Evolutionary conservation across 495 filamentous ascomycete genomes (phyloP).

Genomic region (Aspergillus bridgeri): DNA sequence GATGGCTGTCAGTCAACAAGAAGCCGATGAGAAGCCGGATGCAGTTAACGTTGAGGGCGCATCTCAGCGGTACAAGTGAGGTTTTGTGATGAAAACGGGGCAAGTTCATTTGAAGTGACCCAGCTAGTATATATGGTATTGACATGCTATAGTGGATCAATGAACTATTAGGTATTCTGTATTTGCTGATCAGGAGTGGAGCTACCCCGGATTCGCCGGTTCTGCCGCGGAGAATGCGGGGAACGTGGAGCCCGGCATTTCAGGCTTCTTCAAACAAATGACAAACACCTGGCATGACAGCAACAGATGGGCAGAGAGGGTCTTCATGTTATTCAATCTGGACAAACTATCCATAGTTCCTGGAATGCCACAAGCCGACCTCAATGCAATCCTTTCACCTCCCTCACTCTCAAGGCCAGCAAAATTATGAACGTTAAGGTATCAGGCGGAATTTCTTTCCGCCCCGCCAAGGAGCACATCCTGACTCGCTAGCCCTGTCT

Average conservation of each 20-base stretch:
- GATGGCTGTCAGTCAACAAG: constrained; percentile 12
- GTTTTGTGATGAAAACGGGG: not conserved
- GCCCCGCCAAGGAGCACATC: not conserved
- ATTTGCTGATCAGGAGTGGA: not conserved
- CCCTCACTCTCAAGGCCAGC: too few species aligned
- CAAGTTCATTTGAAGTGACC: too few species aligned
- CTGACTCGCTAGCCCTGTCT: not conserved
- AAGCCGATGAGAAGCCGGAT: constrained; percentile 23
- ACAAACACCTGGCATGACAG: too few species aligned
- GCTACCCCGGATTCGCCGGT: not conserved
- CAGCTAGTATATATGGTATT: not conserved
- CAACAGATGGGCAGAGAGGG: too few species aligned
- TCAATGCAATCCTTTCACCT: too few species aligned
- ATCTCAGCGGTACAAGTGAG: not conserved
- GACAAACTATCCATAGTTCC: too few species aligned
- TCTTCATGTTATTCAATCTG: too few species aligned
- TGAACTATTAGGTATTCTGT: too few species aligned
- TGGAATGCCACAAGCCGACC: too few species aligned
- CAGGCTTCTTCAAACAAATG: too few species aligned
- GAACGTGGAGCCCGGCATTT: not conserved
- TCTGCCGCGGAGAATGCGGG: not conserved
- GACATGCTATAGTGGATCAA: not conserved
- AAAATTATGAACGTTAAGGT: not conserved
- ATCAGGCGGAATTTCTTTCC: not conserved
- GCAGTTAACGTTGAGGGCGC: constrained; percentile 30